These are phyloP conservation scores for Deuterostichococcus epilithicus DNA, from an alignment of 139 green algal species.

Conservation along the genomic window DNA sequence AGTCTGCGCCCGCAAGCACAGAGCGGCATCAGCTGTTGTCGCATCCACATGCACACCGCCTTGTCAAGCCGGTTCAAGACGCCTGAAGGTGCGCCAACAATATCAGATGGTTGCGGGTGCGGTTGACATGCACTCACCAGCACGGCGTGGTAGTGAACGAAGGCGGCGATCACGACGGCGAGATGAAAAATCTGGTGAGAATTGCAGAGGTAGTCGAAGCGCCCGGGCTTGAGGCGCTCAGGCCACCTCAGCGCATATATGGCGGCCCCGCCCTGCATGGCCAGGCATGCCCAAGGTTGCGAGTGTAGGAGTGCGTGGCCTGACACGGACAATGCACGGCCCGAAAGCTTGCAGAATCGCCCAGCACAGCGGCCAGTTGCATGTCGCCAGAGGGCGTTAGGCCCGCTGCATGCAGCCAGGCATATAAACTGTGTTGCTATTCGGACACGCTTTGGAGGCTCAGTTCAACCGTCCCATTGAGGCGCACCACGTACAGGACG, in stretches of 20 bases:
- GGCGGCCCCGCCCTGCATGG: constrained; percentile 63
- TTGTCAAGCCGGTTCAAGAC: too few species aligned
- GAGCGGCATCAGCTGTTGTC: too few species aligned
- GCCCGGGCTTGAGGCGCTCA: constrained; percentile 85
- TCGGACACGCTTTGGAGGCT: too few species aligned
- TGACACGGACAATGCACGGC: neutral
- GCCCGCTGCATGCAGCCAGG: neutral
- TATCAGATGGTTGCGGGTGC: neutral
- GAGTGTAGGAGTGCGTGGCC: neutral
- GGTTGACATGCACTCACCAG: neutral
- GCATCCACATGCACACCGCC: too few species aligned
- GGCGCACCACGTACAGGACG: constrained; percentile 71
- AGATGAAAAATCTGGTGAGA: constrained; percentile 96
- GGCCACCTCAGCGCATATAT: constrained; percentile 83
- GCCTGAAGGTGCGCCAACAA: neutral
- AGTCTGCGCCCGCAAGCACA: neutral
- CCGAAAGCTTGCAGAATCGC: neutral
- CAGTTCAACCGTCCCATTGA: too few species aligned
- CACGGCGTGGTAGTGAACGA: constrained; percentile 60
- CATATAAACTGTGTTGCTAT: too few species aligned
- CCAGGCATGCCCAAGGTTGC: neutral
- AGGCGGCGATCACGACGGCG: constrained; percentile 59
- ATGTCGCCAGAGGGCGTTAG: neutral
- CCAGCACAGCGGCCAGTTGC: too few species aligned
- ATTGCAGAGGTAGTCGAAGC: constrained; percentile 86